A percentile compares a stretch with the other conserved stretches of the same genome.
Evolutionary conservation across 2,329 filamentous ascomycete genomes (phyloP).

Genomic region (Aspergillus bombycis): DNA sequence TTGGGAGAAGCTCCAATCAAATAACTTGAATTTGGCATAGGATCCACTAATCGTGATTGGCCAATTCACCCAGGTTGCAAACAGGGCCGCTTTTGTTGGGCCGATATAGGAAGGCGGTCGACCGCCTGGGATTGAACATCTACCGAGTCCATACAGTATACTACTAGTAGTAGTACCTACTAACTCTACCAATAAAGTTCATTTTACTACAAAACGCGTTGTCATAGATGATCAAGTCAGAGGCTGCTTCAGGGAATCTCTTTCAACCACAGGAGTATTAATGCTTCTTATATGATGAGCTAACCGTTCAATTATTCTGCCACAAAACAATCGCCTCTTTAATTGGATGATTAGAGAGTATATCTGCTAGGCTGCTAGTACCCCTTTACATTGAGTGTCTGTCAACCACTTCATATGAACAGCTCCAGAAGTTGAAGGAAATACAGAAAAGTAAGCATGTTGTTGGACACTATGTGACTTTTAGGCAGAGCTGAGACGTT

Average conservation of each 20-base stretch:
- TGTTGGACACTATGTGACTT: too few species aligned
- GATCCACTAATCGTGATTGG: neutral
- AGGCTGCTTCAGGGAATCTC: neutral
- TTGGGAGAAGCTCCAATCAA: neutral
- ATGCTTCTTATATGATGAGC: too few species aligned
- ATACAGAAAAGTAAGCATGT: too few species aligned
- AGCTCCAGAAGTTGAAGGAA: too few species aligned
- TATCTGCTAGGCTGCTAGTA: neutral
- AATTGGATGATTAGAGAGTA: neutral
- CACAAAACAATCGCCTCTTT: too few species aligned
- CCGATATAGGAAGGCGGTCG: neutral
- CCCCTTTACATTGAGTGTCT: too few species aligned
- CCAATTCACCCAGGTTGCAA: neutral
- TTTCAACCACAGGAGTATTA: neutral
- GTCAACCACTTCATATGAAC: too few species aligned
- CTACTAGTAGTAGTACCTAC: neutral
- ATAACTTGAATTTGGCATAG: conserved; percentile 1
- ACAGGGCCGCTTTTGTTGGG: neutral
- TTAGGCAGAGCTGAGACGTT: too few species aligned
- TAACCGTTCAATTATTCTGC: neutral
- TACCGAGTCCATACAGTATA: too few species aligned
- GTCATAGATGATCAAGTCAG: neutral
- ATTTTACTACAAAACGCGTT: neutral
- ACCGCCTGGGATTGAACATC: neutral
- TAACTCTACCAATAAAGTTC: neutral